Evolutionary conservation across 208 protist species (phyloP).

Genomic region (Borovskyia barvae): DNA sequence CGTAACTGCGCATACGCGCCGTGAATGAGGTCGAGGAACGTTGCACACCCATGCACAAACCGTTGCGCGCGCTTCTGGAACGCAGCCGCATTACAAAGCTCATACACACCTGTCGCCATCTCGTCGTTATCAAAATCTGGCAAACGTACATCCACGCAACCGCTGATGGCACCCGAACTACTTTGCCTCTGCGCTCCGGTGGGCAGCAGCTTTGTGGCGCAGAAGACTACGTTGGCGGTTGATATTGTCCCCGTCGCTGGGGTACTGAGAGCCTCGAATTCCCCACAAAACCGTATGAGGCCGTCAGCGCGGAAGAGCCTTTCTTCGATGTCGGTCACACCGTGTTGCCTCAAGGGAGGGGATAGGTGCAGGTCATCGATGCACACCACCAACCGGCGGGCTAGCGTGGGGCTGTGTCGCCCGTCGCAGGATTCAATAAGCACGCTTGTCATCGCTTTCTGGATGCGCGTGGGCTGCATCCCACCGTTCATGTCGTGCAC

Average conservation of each 20-base stretch:
- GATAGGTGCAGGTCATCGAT: constrained; percentile 85
- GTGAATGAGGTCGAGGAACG: constrained; percentile 58
- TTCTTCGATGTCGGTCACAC: too few relatives aligned
- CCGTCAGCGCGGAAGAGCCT: constrained; percentile 37
- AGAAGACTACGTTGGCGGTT: constrained; percentile 64
- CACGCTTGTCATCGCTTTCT: constrained; percentile 54
- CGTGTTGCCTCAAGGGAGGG: too few relatives aligned
- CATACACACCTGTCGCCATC: constrained; percentile 43
- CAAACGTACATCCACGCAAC: constrained; percentile 54
- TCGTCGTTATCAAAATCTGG: constrained; percentile 60
- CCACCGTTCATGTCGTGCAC: constrained; percentile 47
- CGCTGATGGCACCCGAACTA: constrained; percentile 21
- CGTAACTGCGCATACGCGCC: constrained; percentile 9
- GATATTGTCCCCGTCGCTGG: constrained; percentile 57
- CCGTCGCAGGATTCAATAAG: constrained; percentile 48
- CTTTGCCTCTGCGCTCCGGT: constrained; percentile 1
- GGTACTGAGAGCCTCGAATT: constrained; percentile 56
- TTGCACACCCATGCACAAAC: constrained; percentile 34
- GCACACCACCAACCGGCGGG: constrained; percentile 72
- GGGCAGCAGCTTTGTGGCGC: constrained; percentile 23
- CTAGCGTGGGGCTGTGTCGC: constrained; percentile 54
- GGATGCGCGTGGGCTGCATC: constrained; percentile 41
- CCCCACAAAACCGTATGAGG: constrained; percentile 71
- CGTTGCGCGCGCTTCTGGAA: constrained; percentile 45
- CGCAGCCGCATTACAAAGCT: constrained; percentile 57